Conservation (phyloP, 345 rosid genomes). For the Arabidopsis suecica region DNA sequence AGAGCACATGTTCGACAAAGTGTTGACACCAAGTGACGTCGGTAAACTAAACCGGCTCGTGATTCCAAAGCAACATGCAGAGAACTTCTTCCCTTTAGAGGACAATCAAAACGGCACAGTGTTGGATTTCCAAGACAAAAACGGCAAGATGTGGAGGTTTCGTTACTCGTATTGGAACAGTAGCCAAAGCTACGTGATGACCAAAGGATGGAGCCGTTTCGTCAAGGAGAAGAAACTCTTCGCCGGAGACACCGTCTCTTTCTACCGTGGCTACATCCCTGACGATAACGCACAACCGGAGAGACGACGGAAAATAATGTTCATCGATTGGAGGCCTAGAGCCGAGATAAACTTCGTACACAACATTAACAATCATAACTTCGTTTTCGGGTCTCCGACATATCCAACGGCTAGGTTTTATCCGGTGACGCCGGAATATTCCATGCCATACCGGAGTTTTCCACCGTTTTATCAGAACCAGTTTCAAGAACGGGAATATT, state of each 20-base stretch:
- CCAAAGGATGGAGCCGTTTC: slow-evolving; percentile 93
- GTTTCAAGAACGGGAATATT: slow-evolving; percentile 36
- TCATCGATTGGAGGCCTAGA: slow-evolving; percentile 82
- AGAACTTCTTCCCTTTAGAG: slow-evolving; percentile 67
- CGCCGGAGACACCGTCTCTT: slow-evolving; percentile 82
- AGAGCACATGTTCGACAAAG: slow-evolving; percentile 82
- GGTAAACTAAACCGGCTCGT: slow-evolving; percentile 81
- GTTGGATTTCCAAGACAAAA: slow-evolving; percentile 78
- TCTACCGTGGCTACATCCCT: slow-evolving; percentile 68
- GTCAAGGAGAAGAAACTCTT: slow-evolving; percentile 87
- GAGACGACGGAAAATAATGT: slow-evolving; percentile 51
- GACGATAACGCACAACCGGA: slow-evolving; percentile 53
- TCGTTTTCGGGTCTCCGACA: slow-evolving; percentile 29
- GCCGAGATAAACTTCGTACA: slow-evolving; percentile 43
- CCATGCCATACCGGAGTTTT: slow-evolving; percentile 33
- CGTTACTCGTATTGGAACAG: slow-evolving; percentile 92
- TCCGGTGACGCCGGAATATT: slow-evolving; percentile 33
- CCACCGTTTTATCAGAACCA: slow-evolving; percentile 29
- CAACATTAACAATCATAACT: slow-evolving; percentile 33
- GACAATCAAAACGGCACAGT: slow-evolving; percentile 64
- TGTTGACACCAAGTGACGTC: slow-evolving; percentile 78
- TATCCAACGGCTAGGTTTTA: slow-evolving; percentile 29
- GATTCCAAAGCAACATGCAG: slow-evolving; percentile 85
- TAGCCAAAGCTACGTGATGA: slow-evolving; percentile 98
- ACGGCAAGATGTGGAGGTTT: slow-evolving; percentile 78